Percentiles rank a stretch among this genome's conserved stretches.
Conservation (phyloP, 176 grass and related monocot species). For the Guadua angustifolia region DNA sequence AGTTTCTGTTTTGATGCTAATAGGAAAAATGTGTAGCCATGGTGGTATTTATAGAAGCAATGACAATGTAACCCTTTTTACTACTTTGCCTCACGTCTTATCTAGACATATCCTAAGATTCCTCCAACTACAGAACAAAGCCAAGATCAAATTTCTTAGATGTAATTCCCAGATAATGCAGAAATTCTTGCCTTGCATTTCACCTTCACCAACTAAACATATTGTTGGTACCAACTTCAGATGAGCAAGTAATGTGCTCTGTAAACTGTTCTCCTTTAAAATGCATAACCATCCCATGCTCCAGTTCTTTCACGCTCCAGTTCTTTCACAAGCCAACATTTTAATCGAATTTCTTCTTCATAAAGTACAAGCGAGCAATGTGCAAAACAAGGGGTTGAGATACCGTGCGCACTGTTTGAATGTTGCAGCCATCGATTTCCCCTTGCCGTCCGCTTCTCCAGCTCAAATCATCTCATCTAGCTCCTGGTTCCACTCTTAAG, state of each 20-base stretch:
- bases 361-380: too few relatives aligned
- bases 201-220: too few relatives aligned
- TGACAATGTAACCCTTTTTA: background rate
- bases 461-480: constrained; percentile 74
- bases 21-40: background rate
- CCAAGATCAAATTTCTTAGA: background rate
- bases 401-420: constrained; percentile 81
- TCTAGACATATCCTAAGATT: background rate
- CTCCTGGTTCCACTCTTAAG: constrained; percentile 94
- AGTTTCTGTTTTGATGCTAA: background rate
- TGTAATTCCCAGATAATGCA: too few relatives aligned
- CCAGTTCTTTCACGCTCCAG: too few relatives aligned
- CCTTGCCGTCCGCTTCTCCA: constrained; percentile 84
- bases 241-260: too few relatives aligned
- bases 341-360: too few relatives aligned
- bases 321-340: too few relatives aligned
- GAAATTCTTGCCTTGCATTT: too few relatives aligned
- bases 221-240: too few relatives aligned
- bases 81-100: background rate
- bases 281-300: too few relatives aligned
- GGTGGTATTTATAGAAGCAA: background rate
- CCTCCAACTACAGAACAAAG: background rate
- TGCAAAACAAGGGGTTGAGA: constrained; percentile 80
- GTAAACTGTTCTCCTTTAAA: too few relatives aligned
- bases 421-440: constrained; percentile 92